These are phyloP conservation scores for Hypoxylon lienhwacheense DNA, from an alignment of 495 filamentous ascomycete species.

Conservation along the genomic window DNA sequence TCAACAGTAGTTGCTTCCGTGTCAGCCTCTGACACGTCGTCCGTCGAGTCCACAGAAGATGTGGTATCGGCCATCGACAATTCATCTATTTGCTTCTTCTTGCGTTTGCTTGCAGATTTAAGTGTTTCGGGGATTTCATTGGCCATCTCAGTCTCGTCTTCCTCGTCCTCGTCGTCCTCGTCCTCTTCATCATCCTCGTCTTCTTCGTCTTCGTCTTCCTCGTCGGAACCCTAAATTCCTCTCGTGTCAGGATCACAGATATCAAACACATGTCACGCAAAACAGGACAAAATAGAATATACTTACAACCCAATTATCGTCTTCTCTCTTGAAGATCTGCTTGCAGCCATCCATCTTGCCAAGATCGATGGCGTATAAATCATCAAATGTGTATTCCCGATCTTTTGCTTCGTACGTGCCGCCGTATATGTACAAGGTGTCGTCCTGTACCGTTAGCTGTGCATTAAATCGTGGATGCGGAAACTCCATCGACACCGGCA, in stretches of 20 bases:
- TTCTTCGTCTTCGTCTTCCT: conserved; percentile 74
- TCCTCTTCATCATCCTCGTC: conserved; percentile 69
- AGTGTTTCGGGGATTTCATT: conserved; percentile 40
- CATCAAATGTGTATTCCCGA: conserved; percentile 90
- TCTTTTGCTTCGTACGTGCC: conserved; percentile 95
- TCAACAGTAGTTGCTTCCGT: conserved; percentile 49
- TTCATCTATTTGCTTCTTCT: conserved; percentile 53
- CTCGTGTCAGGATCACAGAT: conserved; percentile 27
- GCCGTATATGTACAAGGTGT: conserved; percentile 88
- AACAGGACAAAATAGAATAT: neutral
- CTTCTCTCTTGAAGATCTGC: conserved; percentile 80
- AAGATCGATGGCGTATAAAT: conserved; percentile 87
- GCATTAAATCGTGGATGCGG: conserved; percentile 89
- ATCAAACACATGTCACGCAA: neutral
- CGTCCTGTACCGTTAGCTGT: conserved; percentile 85
- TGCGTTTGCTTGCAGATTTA: conserved; percentile 48
- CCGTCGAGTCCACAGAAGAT: conserved; percentile 39
- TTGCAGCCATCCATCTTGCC: conserved; percentile 90
- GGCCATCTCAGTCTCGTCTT: conserved; percentile 53
- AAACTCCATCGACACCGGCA: conserved; percentile 68
- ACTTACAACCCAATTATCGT: conserved; percentile 79
- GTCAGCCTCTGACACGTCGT: conserved; percentile 54
- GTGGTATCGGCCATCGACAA: conserved; percentile 39
- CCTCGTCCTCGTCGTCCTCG: conserved; percentile 66
- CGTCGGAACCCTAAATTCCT: conserved; percentile 57